Evolutionary conservation across 257 asterid species (phyloP), one percentile per base, ranked within the genome.

Genomic region (Nemophila menziesii): DNA sequence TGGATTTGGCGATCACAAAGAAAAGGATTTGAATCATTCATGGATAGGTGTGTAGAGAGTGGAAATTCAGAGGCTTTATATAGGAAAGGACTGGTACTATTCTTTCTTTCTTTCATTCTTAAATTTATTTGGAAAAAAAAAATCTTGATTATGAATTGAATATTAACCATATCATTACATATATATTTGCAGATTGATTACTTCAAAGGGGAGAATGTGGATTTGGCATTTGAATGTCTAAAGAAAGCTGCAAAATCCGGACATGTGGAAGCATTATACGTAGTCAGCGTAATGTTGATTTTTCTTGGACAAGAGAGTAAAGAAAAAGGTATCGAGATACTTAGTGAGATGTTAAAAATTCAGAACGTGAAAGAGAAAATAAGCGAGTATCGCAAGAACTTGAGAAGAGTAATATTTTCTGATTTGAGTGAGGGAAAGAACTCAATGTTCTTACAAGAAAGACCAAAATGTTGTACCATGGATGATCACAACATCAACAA

Each of bases 41-140:
- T 61, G 16, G 43, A 49, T 9, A 33, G 23, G 33, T 70, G 77
- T 5, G 13, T 26, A 11, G 7, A 26, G 12, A 22, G 22, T 8
- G 22, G 16, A 2, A 65, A 65, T 43, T 49, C 64, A 5, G 67
- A 70, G 11, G 20, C 51, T 0, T 5, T 52, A 11, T 66, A 58
- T 19, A 26, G 66, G 20, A 48, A 62, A 51, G 74, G 65, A 8
- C 49, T 62, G 59, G 73, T 65, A 57, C 5, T 52, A 48, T 0
- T 4, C n/a, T n/a, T n/a, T 5, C 15, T 29, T 16, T 8, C 33
- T 26, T 26, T 26, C 33, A 4, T 26, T 26, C 33, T 10, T 26
- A 26, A 49, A 12, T 46, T 20, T 44, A 0, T 33, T 38, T 15
- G 18, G 21, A 0, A 14, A 4, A 4, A 4, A 13, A 22, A 4